Percentiles rank a stretch among this genome's conserved stretches.
phyloP scores from a whole-genome alignment of 352 stramenopile genomes.

The Peronospora destructor region DNA sequence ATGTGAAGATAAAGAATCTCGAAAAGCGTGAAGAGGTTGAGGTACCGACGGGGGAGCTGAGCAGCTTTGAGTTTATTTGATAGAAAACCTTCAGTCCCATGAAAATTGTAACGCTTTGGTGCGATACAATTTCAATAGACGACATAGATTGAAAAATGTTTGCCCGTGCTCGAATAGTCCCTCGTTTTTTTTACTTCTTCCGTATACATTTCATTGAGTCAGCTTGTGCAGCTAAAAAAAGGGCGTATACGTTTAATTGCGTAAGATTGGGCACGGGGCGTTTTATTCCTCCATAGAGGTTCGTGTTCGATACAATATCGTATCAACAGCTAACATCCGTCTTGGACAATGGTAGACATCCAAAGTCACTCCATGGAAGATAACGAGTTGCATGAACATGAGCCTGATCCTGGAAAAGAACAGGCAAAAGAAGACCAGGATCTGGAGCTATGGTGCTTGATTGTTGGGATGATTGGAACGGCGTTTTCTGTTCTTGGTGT shows the following conservation, averaged over 20 bases:
- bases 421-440: slow-evolving; percentile 3
- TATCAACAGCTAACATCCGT: not conserved
- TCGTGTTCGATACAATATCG: not conserved
- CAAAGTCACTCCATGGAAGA: not conserved
- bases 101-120: not conserved
- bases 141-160: not conserved
- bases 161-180: not conserved
- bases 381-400: slow-evolving; percentile 7
- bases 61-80: slow-evolving; percentile 29
- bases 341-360: not conserved
- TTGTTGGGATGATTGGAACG: slow-evolving; percentile 25
- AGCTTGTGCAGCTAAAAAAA: too few relatives aligned
- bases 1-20: slow-evolving; percentile 78
- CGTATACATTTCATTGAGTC: too few relatives aligned
- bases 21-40: slow-evolving; percentile 43
- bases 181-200: too few relatives aligned
- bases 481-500: slow-evolving; percentile 21
- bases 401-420: slow-evolving; percentile 8
- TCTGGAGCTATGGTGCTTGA: slow-evolving; percentile 23
- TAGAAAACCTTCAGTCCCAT: not conserved
- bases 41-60: slow-evolving; percentile 32
- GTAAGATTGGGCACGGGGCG: not conserved
- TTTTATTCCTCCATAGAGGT: not conserved
- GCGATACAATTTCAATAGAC: not conserved
- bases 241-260: too few relatives aligned